Evolutionary conservation across 768 basidiomycete genomes (phyloP), one percentile per base, ranked within the genome.

Genomic region (Leucocoprinus leucothites): DNA sequence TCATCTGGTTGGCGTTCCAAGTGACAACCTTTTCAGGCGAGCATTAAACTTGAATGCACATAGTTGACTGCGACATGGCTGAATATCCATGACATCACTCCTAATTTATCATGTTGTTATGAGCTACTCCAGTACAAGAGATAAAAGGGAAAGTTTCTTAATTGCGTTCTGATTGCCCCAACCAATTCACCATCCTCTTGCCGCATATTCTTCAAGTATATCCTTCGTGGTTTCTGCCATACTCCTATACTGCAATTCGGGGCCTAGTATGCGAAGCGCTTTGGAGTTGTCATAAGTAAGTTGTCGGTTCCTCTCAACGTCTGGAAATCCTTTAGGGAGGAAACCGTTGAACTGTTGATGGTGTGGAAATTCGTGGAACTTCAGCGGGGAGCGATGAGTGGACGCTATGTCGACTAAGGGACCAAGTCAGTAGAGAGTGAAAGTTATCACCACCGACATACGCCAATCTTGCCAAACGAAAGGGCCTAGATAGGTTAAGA

Each of bases 61-160:
- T 24, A 44, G 13, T 24, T 49, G 31, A 25, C 16, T 14, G 9
- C 48, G 11, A 35, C 34, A 9, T 21, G 22, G n/a, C 38, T 9
- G 9, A 38, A 9, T 38, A n/a, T 4, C 38, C 5, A 31, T 11
- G 31, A 31, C 31, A 31, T 31, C 6, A 31, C 5, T 31, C 31
- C 31, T 31, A 11, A 31, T 31, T 31, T 31, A 31, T 31, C 31
- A 31, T 31, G 5, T 31, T 11, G 31, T 31, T 31, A 31, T 31
- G 31, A 31, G 31, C 16, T 61, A 52, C 21, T 61, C 61, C 72
- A 64, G 31, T 31, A 31, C n/a, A 14, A 41, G 40, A 41, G 6
- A 41, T 41, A 11, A 31, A 31, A 31, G n/a, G n/a, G 31, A 67
- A 44, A 44, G 9, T 3, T 18, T 38, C 31, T 11, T 14, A 22